phyloP scores from a whole-genome alignment of 176 grass and related monocot species.

The Avena insularis region DNA sequence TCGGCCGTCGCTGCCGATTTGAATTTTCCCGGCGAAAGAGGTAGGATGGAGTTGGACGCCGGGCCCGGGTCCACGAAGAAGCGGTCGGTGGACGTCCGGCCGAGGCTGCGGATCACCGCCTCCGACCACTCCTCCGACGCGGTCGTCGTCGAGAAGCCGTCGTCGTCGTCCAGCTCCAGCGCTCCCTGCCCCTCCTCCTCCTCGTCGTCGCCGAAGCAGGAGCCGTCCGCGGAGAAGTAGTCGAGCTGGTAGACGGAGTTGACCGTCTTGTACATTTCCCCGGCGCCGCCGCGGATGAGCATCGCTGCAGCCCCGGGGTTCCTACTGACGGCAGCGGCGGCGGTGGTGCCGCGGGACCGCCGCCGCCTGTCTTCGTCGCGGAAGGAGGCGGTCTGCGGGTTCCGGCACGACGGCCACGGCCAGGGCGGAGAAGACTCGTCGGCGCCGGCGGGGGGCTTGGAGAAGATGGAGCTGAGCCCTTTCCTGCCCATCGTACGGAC shows the following conservation, averaged over 20 bases:
- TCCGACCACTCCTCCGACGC: conserved; percentile 47
- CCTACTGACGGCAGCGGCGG: neutral
- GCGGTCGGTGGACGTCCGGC: conserved; percentile 40
- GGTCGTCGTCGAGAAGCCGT: conserved; percentile 16
- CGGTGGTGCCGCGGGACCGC: neutral
- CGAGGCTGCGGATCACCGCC: conserved; percentile 49
- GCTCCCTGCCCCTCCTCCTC: conserved; percentile 5
- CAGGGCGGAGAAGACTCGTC: conserved; percentile 33
- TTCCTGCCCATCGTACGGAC: conserved; percentile 53
- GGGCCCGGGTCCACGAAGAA: conserved; percentile 68
- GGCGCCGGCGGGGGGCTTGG: conserved; percentile 29
- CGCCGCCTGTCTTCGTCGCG: conserved; percentile 9
- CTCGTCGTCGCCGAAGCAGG: conserved; percentile 34
- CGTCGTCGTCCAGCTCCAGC: conserved; percentile 22
- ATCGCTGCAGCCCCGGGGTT: neutral
- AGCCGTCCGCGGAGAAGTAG: conserved; percentile 27
- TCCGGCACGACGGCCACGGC: conserved; percentile 64
- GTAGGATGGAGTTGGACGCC: conserved; percentile 77
- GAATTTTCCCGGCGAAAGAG: neutral
- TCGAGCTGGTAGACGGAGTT: conserved; percentile 56
- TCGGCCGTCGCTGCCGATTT: neutral
- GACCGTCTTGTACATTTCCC: conserved; percentile 50
- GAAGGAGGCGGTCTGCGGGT: conserved; percentile 73
- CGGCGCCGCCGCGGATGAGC: neutral
- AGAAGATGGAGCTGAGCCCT: conserved; percentile 71